These are phyloP conservation scores for Dactylis glomerata DNA, from an alignment of 176 grass and related monocot genomes.

Conservation along the genomic window DNA sequence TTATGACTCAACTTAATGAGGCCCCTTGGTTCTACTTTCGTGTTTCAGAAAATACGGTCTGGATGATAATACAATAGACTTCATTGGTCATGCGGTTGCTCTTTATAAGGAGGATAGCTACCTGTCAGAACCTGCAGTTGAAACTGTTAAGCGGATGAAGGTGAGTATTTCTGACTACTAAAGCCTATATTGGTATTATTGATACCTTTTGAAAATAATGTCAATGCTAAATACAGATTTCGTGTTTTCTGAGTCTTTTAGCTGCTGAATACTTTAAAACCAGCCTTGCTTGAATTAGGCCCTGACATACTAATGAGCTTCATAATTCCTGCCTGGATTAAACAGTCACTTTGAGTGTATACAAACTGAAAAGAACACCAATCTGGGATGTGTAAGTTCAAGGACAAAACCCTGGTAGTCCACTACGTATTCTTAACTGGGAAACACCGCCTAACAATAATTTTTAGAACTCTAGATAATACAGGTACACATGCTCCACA, in stretches of 20 bases:
- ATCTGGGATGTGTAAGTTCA: background rate
- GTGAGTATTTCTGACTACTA: constrained; percentile 24
- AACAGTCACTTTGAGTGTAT: background rate
- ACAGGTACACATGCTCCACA: background rate
- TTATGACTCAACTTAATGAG: background rate
- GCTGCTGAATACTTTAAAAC: background rate
- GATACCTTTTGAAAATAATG: background rate
- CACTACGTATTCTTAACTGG: background rate
- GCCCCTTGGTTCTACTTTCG: background rate
- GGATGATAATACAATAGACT: constrained; percentile 93
- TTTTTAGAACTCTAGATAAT: background rate
- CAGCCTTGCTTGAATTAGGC: background rate
- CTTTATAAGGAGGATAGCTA: constrained; percentile 87
- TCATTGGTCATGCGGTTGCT: constrained; percentile 90
- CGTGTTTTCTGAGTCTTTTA: background rate
- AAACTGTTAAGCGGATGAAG: constrained; percentile 92
- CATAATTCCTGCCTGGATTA: background rate
- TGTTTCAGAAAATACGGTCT: constrained; percentile 83
- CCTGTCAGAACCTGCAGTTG: constrained; percentile 75
- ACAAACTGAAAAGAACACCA: background rate
- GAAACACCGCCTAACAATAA: background rate
- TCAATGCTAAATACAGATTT: background rate
- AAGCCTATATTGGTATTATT: background rate
- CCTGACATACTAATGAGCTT: background rate
- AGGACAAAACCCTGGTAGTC: background rate